Percentiles rank a stretch among this genome's conserved stretches.
Conservation (phyloP, 352 stramenopile genomes). For the Phytophthora pluvialis region DNA sequence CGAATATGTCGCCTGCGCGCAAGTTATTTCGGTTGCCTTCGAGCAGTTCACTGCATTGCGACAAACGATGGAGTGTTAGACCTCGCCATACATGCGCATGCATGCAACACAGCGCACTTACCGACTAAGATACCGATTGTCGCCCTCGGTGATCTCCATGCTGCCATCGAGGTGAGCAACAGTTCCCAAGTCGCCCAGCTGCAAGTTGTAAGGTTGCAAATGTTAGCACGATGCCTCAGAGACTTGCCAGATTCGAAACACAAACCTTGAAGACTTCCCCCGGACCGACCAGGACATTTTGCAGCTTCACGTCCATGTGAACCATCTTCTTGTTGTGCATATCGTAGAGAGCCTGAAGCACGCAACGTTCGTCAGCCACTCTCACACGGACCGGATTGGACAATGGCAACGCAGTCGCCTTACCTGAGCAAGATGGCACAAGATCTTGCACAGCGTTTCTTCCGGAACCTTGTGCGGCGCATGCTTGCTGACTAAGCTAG, state of each 20-base stretch:
- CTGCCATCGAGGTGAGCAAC: conserved; percentile 77
- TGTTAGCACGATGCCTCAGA: conserved; percentile 4
- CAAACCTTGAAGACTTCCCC: conserved; percentile 80
- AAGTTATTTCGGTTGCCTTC: conserved; percentile 83
- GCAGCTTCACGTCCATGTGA: conserved; percentile 90
- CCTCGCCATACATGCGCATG: not conserved
- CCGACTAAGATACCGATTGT: conserved; percentile 88
- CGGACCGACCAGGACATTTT: conserved; percentile 75
- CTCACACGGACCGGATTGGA: not conserved
- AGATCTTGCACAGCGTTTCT: conserved; percentile 71
- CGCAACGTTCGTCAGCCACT: not conserved
- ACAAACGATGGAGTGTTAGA: conserved; percentile 2
- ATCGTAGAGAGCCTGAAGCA: conserved; percentile 67
- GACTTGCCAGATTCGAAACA: conserved; percentile 3
- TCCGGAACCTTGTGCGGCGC: conserved; percentile 75
- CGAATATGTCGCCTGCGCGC: conserved; percentile 82
- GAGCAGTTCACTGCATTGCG: conserved; percentile 62
- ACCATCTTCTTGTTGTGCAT: conserved; percentile 88
- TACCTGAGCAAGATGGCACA: conserved; percentile 80
- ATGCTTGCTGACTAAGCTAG: conserved; percentile 67
- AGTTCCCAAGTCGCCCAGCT: conserved; percentile 84
- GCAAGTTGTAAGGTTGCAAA: not conserved
- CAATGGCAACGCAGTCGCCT: not conserved
- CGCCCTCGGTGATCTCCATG: conserved; percentile 88
- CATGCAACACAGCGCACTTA: conserved; percentile 27